phyloP scores from a whole-genome alignment of 768 basidiomycete species.

The Russula emetica region DNA sequence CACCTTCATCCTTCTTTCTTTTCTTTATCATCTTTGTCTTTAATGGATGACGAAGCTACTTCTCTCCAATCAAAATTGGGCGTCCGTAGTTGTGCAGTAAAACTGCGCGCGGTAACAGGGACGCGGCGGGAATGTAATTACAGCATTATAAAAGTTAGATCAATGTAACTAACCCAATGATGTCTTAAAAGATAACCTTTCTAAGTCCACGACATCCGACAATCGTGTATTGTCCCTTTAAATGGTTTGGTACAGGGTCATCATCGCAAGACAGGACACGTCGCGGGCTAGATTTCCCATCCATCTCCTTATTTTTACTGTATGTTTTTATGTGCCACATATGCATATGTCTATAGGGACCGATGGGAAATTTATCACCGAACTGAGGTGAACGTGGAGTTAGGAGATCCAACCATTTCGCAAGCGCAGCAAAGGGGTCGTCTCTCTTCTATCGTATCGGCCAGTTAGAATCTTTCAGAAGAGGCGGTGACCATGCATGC shows the following conservation, averaged over 20 bases:
- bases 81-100: not conserved
- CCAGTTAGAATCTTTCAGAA: not conserved
- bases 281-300: not conserved
- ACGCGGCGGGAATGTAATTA: not conserved
- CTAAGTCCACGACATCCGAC: not conserved
- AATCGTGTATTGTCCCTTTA: not conserved
- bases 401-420: not conserved
- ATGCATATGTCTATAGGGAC: not conserved
- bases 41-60: not conserved
- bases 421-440: not conserved
- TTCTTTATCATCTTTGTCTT: not conserved
- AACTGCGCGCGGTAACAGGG: not conserved
- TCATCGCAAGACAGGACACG: not conserved
- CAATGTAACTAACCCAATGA: not conserved
- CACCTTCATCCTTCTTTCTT: not conserved
- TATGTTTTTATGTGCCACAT: not conserved
- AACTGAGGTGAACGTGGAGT: slow-evolving; percentile 7
- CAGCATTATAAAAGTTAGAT: not conserved
- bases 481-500: not conserved
- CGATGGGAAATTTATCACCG: not conserved
- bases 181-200: not conserved
- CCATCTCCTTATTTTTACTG: not conserved
- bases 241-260: not conserved
- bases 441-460: slow-evolving; percentile 5
- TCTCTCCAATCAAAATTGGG: not conserved